These are phyloP conservation scores for Penicillium arizonense DNA, from an alignment of 495 filamentous ascomycete genomes.

Conservation along the genomic window DNA sequence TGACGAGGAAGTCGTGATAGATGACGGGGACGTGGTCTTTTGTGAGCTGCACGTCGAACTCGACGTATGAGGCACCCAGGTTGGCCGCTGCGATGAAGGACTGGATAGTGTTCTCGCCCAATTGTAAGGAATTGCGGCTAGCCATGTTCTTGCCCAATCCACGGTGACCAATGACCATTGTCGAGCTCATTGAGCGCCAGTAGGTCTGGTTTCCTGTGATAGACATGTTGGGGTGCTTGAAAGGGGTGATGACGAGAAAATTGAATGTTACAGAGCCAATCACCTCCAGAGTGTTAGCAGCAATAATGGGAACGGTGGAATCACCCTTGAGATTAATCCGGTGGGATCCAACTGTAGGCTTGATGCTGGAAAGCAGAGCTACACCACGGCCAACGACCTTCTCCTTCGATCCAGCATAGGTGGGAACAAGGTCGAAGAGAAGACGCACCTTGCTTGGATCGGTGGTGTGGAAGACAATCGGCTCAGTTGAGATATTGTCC, in stretches of 20 bases:
- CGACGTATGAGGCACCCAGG: slow-evolving; percentile 86
- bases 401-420: slow-evolving; percentile 87
- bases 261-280: slow-evolving; percentile 96
- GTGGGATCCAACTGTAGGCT: slow-evolving; percentile 72
- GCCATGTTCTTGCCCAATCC: slow-evolving; percentile 87
- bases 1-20: slow-evolving; percentile 98
- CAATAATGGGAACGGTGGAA: slow-evolving; percentile 86
- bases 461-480: slow-evolving; percentile 78
- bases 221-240: slow-evolving; percentile 89
- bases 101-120: slow-evolving; percentile 92
- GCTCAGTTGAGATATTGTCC: slow-evolving; percentile 89
- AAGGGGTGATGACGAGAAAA: slow-evolving; percentile 92
- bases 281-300: slow-evolving; percentile 75
- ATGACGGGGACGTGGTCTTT: slow-evolving; percentile 99
- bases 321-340: slow-evolving; percentile 91
- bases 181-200: slow-evolving; percentile 81
- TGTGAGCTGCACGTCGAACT: slow-evolving; percentile 95
- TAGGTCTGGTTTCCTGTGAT: slow-evolving; percentile 89
- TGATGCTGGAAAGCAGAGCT: slow-evolving; percentile 82
- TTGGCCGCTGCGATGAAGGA: slow-evolving; percentile 97
- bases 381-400: slow-evolving; percentile 89
- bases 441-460: slow-evolving; percentile 82
- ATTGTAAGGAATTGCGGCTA: slow-evolving; percentile 78
- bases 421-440: slow-evolving; percentile 95
- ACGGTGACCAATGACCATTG: slow-evolving; percentile 93